Percentiles rank a stretch among this genome's conserved stretches.
These are phyloP conservation scores for Dactylonectria estremocensis DNA, from an alignment of 2,329 filamentous ascomycete genomes.

Conservation along the genomic window DNA sequence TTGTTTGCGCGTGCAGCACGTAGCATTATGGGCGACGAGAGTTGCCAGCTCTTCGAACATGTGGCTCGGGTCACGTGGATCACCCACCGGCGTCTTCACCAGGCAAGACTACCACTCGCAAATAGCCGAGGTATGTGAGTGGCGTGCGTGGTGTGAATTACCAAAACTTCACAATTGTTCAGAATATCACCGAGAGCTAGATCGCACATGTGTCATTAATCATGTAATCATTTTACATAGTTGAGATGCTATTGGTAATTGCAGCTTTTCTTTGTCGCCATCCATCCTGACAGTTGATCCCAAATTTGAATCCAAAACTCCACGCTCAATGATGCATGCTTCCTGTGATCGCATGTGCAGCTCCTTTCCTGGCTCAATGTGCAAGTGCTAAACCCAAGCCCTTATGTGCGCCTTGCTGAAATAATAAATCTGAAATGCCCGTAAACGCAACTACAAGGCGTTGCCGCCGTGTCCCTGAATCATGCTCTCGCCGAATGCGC, in stretches of 20 bases:
- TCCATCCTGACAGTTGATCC: conserved; percentile 8
- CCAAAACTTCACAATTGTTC: neutral
- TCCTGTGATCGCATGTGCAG: conserved; percentile 4
- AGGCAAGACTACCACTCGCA: neutral
- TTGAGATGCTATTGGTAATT: neutral
- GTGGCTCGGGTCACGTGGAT: neutral
- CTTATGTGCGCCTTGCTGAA: conserved; percentile 15
- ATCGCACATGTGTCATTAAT: neutral
- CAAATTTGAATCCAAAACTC: conserved; percentile 12
- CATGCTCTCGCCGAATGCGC: conserved; percentile 21
- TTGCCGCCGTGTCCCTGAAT: conserved; percentile 8
- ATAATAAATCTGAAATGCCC: neutral
- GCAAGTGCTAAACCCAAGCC: neutral
- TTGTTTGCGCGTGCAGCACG: no score
- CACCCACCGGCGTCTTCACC: neutral
- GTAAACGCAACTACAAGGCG: neutral
- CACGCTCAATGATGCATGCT: conserved; percentile 6
- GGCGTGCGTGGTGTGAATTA: no score
- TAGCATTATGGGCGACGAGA: no score
- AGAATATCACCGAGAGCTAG: neutral
- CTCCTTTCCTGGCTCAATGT: neutral
- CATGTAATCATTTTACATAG: neutral
- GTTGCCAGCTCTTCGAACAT: neutral
- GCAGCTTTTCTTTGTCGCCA: neutral
- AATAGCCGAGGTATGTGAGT: no score